phyloP scores from a whole-genome alignment of 306 rosid genomes.

The Argentina anserina region DNA sequence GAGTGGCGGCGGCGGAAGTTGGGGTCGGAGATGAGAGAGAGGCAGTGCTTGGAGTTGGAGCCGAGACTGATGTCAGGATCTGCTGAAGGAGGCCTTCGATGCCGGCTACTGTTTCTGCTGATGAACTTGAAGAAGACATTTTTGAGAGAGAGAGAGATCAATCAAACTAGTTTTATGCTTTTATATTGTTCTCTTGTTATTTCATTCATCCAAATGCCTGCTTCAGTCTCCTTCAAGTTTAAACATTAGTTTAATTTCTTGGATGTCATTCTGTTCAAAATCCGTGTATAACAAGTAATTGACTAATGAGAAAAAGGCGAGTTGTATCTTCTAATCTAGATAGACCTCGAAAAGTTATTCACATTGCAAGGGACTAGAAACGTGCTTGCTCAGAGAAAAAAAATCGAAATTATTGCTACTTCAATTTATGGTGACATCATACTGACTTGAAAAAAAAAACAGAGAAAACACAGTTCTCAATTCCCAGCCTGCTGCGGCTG shows the following conservation, averaged over 20 bases:
- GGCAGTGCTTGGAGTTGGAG: neutral
- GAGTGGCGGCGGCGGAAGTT: neutral
- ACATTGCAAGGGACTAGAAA: neutral
- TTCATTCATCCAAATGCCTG: neutral
- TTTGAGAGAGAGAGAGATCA: no score
- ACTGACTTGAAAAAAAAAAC: neutral
- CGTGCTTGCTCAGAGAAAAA: no score
- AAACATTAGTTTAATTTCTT: no score
- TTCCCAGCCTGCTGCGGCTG: neutral
- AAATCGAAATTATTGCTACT: constrained; percentile 3
- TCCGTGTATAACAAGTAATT: no score
- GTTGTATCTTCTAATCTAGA: no score
- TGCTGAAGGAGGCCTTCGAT: neutral
- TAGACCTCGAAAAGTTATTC: neutral
- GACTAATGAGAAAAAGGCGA: no score
- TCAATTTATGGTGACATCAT: neutral
- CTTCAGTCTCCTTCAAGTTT: no score
- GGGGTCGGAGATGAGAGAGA: neutral
- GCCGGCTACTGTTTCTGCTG: neutral
- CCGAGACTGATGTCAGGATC: neutral
- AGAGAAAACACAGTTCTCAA: neutral
- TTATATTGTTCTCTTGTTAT: neutral
- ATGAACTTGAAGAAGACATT: neutral
- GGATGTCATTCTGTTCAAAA: no score
- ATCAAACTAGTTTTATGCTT: no score